Base-by-base conservation (phyloP, 345 rosid species). In the Excoecaria agallocha region DNA sequence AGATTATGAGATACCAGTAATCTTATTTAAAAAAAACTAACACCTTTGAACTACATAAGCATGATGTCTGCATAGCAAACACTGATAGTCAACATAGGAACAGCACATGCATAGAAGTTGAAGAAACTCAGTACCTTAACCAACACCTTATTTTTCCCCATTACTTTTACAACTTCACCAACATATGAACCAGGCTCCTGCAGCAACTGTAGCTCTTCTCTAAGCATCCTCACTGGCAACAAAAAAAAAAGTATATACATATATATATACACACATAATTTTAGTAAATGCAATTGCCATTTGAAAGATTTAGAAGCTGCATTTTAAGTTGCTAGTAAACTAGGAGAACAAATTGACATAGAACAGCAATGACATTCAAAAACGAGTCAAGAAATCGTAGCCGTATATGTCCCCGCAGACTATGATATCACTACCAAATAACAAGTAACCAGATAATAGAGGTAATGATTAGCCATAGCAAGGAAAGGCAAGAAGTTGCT, bases 171-270 rank as follows among this genome's bases (percentile, higher is more conserved):
- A 79, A 91, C 99, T 80, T 95, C 99, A 41, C 99, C 99, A 70
- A 95, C 99, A 87, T 95, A 95, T 55, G 99, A 95, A 12, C 98
- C 99, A 66, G 99, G 99, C 77, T 95, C 99, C 71, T 95, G 99
- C 74, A 95, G 94, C 82, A 95, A 89, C 87, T 95, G 97, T 79
- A 91, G 77, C 77, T 95, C 98, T 82, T 95, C 99, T 78, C 94
- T 86, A 13, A 95, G 96, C 99, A 95, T 93, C 75, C 98, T 77
- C 51, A 95, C 99, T 95, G 83, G 57, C 73, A 68, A 75, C 3
- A 43, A 19, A 61, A n/a, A n/a, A n/a, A n/a, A n/a, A n/a, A n/a
- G n/a, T n/a, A n/a, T n/a, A n/a, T n/a, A n/a, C n/a, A n/a, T n/a
- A n/a, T n/a, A n/a, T n/a, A n/a, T 30, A 19, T 52, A 66, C 43